These are phyloP conservation scores for Metschnikowia picachoensis DNA, from an alignment of 805 yeast genomes.

Conservation along the genomic window DNA sequence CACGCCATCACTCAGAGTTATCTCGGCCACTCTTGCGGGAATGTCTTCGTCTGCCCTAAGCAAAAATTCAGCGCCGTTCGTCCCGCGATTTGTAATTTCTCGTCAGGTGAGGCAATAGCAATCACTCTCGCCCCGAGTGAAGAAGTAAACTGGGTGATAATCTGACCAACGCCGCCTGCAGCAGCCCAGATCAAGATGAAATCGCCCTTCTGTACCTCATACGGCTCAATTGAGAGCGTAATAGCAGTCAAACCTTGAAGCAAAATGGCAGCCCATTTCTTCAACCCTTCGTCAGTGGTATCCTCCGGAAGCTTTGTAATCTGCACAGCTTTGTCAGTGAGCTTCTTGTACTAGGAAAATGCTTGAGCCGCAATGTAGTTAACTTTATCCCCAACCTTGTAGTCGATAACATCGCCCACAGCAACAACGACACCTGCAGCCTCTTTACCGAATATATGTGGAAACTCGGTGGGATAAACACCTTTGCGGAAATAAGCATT, in stretches of 20 bases:
- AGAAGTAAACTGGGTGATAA: constrained; percentile 61
- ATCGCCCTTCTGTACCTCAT: constrained; percentile 66
- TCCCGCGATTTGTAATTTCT: constrained; percentile 61
- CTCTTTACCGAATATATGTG: constrained; percentile 68
- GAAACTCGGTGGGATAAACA: constrained; percentile 56
- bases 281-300: constrained; percentile 45
- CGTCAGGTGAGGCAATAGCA: constrained; percentile 78
- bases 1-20: constrained; percentile 67
- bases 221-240: constrained; percentile 64
- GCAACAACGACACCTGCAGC: constrained; percentile 69
- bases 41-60: constrained; percentile 60
- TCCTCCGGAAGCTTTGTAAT: constrained; percentile 39
- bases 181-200: constrained; percentile 82
- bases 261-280: constrained; percentile 56
- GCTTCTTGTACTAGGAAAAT: constrained; percentile 71
- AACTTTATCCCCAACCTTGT: constrained; percentile 66
- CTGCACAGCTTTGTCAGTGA: constrained; percentile 27
- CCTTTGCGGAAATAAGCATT: constrained; percentile 84
- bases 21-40: constrained; percentile 49
- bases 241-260: constrained; percentile 79
- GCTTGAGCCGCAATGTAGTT: constrained; percentile 49
- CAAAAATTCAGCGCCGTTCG: constrained; percentile 72
- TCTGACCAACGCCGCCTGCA: constrained; percentile 89
- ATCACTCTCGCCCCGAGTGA: constrained; percentile 73
- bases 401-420: constrained; percentile 57